Evolutionary conservation across 2,329 filamentous ascomycete species (phyloP), one percentile per base, ranked within the genome.

Genomic region (Mariannaea sp.): DNA sequence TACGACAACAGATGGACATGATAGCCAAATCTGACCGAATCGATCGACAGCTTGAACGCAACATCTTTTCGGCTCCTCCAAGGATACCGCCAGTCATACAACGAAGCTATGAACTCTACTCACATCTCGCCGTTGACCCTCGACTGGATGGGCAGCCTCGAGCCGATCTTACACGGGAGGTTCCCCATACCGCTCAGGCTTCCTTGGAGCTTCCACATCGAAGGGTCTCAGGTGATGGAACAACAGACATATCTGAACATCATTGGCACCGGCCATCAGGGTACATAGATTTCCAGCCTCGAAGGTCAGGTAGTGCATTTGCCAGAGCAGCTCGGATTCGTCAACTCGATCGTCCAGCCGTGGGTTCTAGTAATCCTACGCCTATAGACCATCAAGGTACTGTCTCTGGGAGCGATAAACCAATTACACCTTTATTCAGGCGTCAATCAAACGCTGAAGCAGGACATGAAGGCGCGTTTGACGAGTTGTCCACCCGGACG

Each of bases 401-500:
- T n/a, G 29, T 10, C 16, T 36, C 20, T 5, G 16, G 19, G 6
- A 5, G 13, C 35, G 22, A 32, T 9, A 54, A 49, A 7, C 50
- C 58, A 20, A 10, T 39, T 8, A 46, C 46, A 4, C 30, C 38
- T 12, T 51, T 56, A 6, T 27, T 26, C 9, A 8, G 7, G 3
- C 4, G 12, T 12, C 22, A 43, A 13, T 16, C n/a, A 30, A 29
- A 27, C 16, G 2, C 41, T 17, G 33, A 17, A 3, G 29, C 7
- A 13, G 26, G 20, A 3, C 36, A 19, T 5, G 39, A 39, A 5
- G 35, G 17, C 7, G 38, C 24, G 17, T 56, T 53, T 9, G 13
- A 19, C 9, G 17, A 7, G 1, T 19, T 41, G 33, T 32, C 51
- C 3, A 40, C 57, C 2, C 48, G 47, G 27, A 64, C 61, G 2